Conservation (phyloP, 768 basidiomycete species). For the Leccinum aurantiacum region DNA sequence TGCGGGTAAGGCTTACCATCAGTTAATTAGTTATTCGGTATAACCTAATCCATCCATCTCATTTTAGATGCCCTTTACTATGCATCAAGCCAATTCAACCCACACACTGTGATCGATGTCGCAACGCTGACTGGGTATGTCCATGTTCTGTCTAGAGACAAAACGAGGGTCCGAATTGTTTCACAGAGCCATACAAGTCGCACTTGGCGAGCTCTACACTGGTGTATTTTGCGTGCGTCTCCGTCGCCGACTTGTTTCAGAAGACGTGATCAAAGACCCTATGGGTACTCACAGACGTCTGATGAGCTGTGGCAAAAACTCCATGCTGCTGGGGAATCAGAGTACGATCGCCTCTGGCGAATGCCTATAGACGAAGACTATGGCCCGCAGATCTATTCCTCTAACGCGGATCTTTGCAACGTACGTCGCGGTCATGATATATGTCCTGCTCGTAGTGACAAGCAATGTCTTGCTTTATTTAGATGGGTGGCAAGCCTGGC, state of each 20-base stretch:
- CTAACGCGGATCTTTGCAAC: slow-evolving; percentile 83
- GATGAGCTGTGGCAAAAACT: slow-evolving; percentile 74
- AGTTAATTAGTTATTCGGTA: too few relatives aligned
- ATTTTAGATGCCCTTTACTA: slow-evolving; percentile 78
- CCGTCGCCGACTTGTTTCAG: background rate
- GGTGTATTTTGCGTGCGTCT: slow-evolving; percentile 73
- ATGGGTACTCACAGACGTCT: slow-evolving; percentile 48
- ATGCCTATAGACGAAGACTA: slow-evolving; percentile 87
- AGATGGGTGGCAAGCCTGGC: slow-evolving; percentile 72
- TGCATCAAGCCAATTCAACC: slow-evolving; percentile 70
- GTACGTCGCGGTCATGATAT: slow-evolving; percentile 2
- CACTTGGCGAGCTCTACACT: slow-evolving; percentile 73
- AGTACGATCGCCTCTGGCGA: slow-evolving; percentile 86
- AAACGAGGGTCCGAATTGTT: background rate
- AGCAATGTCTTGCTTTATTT: slow-evolving; percentile 5
- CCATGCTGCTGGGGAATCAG: slow-evolving; percentile 64
- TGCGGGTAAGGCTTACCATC: slow-evolving; percentile 46
- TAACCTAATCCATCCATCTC: background rate
- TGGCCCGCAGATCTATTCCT: slow-evolving; percentile 70
- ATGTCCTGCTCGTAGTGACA: background rate
- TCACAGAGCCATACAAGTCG: slow-evolving; percentile 64
- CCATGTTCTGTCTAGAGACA: background rate
- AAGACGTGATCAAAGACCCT: background rate
- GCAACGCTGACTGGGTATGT: slow-evolving; percentile 81
- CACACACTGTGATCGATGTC: slow-evolving; percentile 82